A percentile compares a stretch with the other conserved stretches of the same genome.
Evolutionary conservation across 164 flowering plant genomes (phyloP).

Genomic region (Nymphaea thermarum): DNA sequence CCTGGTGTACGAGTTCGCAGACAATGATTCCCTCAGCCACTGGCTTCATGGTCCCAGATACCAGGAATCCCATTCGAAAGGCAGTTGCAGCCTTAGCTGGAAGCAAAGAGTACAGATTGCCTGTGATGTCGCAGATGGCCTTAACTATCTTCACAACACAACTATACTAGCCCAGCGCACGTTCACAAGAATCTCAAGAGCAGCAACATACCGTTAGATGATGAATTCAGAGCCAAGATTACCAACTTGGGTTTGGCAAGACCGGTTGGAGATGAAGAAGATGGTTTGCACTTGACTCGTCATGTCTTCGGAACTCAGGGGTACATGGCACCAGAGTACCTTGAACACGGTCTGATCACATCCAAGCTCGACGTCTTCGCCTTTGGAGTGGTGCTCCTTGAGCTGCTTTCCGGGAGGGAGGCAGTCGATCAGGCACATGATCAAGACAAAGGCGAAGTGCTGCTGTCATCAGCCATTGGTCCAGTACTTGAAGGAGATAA

Average conservation of each 20-base stretch:
- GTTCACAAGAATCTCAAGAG: constrained; percentile 60
- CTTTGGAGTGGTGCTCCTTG: constrained; percentile 54
- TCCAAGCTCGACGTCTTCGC: constrained; percentile 58
- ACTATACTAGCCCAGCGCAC: constrained; percentile 33
- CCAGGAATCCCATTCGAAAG: neutral
- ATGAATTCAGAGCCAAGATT: constrained; percentile 38
- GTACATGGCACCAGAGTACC: constrained; percentile 62
- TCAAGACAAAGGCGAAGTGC: constrained; percentile 13
- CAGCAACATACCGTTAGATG: constrained; percentile 47
- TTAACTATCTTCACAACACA: constrained; percentile 72
- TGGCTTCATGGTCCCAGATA: constrained; percentile 25
- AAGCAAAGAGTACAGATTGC: constrained; percentile 64
- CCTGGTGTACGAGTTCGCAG: constrained; percentile 64
- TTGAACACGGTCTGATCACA: constrained; percentile 51
- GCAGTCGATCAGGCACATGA: constrained; percentile 15
- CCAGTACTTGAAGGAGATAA: constrained; percentile 28
- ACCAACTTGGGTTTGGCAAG: constrained; percentile 52
- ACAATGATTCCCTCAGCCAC: constrained; percentile 37
- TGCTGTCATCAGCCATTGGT: constrained; percentile 20
- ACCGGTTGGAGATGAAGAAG: constrained; percentile 11
- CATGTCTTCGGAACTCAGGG: constrained; percentile 66
- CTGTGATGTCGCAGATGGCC: constrained; percentile 44
- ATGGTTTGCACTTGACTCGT: constrained; percentile 31
- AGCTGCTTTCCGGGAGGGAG: constrained; percentile 58
- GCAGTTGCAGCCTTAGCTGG: constrained; percentile 26